Percentiles rank a stretch among this genome's conserved stretches.
Evolutionary conservation across 2,329 filamentous ascomycete genomes (phyloP).

Genomic region (Xylariaceae sp.): DNA sequence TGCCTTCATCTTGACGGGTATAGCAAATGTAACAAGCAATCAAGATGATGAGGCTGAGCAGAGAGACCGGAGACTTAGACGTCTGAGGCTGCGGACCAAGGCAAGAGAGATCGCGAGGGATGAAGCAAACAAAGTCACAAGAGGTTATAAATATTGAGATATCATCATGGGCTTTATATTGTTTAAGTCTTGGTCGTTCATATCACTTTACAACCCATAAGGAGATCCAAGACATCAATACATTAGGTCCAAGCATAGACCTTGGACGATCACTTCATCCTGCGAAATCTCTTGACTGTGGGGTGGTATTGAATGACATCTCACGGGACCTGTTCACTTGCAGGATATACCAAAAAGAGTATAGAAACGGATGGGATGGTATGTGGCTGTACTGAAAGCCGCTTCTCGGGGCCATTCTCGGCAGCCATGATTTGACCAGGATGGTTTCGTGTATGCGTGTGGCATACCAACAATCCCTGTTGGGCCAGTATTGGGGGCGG

Average conservation of each 20-base stretch:
- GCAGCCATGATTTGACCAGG: neutral
- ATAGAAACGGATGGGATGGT: neutral
- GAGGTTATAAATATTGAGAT: neutral
- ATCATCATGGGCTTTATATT: slow-evolving; percentile 7
- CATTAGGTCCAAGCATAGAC: neutral
- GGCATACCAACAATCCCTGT: neutral
- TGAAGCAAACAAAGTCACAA: slow-evolving; percentile 2
- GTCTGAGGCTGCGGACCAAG: neutral
- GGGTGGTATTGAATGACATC: no score
- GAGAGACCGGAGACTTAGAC: neutral
- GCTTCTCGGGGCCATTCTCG: slow-evolving; percentile 5
- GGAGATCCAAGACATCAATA: neutral
- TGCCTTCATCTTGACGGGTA: slow-evolving; percentile 25
- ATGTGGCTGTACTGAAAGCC: neutral
- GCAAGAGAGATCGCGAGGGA: no score
- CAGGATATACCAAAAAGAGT: no score
- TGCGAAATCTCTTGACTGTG: no score
- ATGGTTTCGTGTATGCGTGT: neutral
- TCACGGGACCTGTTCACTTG: no score
- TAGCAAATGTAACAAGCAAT: neutral
- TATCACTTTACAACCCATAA: neutral
- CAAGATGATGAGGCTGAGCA: neutral
- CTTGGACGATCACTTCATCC: no score
- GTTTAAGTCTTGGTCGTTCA: no score
- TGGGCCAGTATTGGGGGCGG: neutral